Evolutionary conservation across 2,329 filamentous ascomycete genomes (phyloP).

Genomic region (Hymenoscyphus scutula): DNA sequence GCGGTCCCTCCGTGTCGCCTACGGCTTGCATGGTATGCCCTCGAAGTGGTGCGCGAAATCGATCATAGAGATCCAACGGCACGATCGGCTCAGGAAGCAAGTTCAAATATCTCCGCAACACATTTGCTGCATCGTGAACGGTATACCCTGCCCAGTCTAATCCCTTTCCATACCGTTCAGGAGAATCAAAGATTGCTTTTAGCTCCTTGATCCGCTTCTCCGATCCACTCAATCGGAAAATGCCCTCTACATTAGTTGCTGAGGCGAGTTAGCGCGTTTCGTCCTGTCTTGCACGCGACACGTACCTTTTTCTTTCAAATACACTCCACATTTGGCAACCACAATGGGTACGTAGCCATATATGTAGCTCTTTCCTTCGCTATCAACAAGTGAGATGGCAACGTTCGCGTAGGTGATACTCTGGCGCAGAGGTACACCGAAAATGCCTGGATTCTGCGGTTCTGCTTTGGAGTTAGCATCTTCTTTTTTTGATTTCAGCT

Average conservation of each 20-base stretch:
- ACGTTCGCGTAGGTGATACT: constrained; percentile 98
- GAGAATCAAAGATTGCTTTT: constrained; percentile 87
- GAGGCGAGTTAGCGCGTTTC: constrained; percentile 15
- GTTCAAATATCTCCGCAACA: constrained; percentile 91
- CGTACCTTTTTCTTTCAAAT: constrained; percentile 94
- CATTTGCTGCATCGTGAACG: constrained; percentile 96
- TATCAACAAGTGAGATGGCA: constrained; percentile 92
- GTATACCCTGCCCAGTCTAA: constrained; percentile 97
- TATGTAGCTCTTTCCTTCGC: constrained; percentile 90
- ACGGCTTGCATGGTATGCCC: constrained; percentile 65
- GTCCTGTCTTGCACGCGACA: constrained; percentile 19
- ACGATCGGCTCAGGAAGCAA: constrained; percentile 96
- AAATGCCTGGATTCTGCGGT: constrained; percentile 68
- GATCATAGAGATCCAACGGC: constrained; percentile 87
- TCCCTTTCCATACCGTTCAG: constrained; percentile 93
- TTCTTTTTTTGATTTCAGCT: constrained; percentile 8
- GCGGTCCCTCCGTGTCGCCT: constrained; percentile 64
- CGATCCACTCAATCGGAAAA: constrained; percentile 92
- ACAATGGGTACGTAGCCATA: constrained; percentile 99
- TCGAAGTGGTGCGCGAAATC: constrained; percentile 80
- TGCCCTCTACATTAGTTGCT: constrained; percentile 95
- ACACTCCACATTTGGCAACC: constrained; percentile 96
- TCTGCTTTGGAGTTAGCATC: constrained; percentile 26
- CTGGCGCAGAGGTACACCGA: constrained; percentile 86
- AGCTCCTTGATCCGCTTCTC: constrained; percentile 98